phyloP scores from a whole-genome alignment of 495 filamentous ascomycete genomes.

The Trichoderma asperelloides region DNA sequence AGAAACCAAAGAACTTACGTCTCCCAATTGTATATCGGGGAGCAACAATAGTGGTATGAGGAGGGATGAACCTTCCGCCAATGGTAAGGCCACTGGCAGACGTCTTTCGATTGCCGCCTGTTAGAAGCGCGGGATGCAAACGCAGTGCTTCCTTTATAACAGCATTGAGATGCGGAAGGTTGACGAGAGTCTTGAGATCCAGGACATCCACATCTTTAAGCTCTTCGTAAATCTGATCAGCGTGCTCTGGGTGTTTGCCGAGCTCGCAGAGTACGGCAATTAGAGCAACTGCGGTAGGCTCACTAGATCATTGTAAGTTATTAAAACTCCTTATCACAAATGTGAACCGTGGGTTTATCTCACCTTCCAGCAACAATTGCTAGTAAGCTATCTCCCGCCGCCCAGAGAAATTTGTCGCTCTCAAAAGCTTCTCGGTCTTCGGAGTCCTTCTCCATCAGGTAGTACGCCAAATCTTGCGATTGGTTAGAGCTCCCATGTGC shows the following conservation, averaged over 20 bases:
- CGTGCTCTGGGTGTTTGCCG: background rate
- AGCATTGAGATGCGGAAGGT: slow-evolving; percentile 30
- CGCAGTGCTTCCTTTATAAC: slow-evolving; percentile 49
- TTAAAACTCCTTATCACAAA: background rate
- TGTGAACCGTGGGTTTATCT: slow-evolving; percentile 6
- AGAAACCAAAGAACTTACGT: slow-evolving; percentile 7
- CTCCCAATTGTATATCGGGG: slow-evolving; percentile 34
- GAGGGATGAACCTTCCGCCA: slow-evolving; percentile 37
- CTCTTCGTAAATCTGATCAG: background rate
- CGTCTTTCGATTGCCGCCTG: slow-evolving; percentile 33
- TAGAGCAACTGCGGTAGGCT: background rate
- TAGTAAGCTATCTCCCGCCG: slow-evolving; percentile 8
- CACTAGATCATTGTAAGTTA: background rate
- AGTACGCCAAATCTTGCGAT: background rate
- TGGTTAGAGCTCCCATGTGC: background rate
- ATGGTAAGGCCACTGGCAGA: slow-evolving; percentile 39
- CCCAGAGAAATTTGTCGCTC: background rate
- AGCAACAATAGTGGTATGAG: slow-evolving; percentile 29
- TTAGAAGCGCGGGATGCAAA: slow-evolving; percentile 42
- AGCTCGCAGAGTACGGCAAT: background rate
- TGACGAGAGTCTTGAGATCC: slow-evolving; percentile 10
- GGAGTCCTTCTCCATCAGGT: background rate
- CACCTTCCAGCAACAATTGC: slow-evolving; percentile 10
- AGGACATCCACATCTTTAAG: background rate
- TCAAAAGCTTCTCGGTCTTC: background rate